Evolutionary conservation across 2,329 filamentous ascomycete species (phyloP).

Genomic region (Mycogone perniciosa): DNA sequence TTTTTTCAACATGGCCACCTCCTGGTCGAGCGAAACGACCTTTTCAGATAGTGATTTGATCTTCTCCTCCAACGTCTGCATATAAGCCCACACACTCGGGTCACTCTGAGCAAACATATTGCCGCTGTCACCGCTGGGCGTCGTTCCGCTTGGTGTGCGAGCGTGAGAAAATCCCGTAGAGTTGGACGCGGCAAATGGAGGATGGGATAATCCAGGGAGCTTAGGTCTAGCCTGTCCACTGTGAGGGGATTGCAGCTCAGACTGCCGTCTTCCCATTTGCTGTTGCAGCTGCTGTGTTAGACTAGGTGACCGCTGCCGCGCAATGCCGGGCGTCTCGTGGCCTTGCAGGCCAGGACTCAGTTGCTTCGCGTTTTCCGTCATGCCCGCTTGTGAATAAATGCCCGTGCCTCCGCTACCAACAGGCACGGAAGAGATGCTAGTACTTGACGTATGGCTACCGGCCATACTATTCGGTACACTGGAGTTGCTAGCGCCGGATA

Average conservation of each 20-base stretch:
- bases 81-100: conserved; percentile 63
- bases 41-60: conserved; percentile 32
- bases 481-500: conserved; percentile 46
- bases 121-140: conserved; percentile 53
- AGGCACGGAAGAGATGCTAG: conserved; percentile 44
- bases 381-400: conserved; percentile 64
- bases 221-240: conserved; percentile 35
- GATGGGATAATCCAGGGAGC: conserved; percentile 31
- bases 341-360: conserved; percentile 59
- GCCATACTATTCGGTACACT: conserved; percentile 38
- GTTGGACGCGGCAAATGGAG: conserved; percentile 28
- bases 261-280: conserved; percentile 47
- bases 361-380: conserved; percentile 85
- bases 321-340: conserved; percentile 44
- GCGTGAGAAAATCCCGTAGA: conserved; percentile 26
- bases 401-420: conserved; percentile 42
- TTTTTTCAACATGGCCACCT: conserved; percentile 28
- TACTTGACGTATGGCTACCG: conserved; percentile 40
- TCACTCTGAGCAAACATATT: conserved; percentile 60
- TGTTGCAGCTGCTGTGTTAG: conserved; percentile 60
- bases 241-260: conserved; percentile 51
- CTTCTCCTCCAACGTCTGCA: conserved; percentile 61
- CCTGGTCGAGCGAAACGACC: conserved; percentile 28
- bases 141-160: conserved; percentile 40
- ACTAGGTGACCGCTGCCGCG: conserved; percentile 59